Base-by-base conservation (phyloP, 2,329 filamentous ascomycete species). In the Fonsecaea pedrosoi region DNA sequence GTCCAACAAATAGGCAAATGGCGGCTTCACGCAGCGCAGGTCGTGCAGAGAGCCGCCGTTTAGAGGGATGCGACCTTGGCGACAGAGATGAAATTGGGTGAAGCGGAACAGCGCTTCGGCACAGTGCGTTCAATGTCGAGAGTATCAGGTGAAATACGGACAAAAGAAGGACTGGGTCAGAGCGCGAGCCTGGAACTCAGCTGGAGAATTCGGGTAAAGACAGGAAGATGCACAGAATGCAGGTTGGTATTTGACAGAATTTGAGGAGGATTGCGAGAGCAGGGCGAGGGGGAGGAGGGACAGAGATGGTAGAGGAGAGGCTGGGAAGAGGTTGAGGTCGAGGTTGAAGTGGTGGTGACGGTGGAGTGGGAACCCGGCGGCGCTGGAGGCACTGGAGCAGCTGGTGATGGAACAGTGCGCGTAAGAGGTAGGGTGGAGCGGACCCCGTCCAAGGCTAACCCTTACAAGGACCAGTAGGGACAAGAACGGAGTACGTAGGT, bases 161-260 rank as follows among this genome's bases (percentile, higher is more conserved):
- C 30, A 34, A 60, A 48, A 13, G 60, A 40, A 38, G 34, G 50
- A 37, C 50, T 48, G 18, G 45, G 25, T 12, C 4, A 25, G 45
- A 30, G 45, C 25, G 45, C 12, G 45, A 50, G 45, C 25, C 40
- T 45, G 40, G 40, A 18, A 45, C 40, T 45, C 40, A 45, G 40
- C 40, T 45, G n/a, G 45, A 30, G 9, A 50, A 30, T 50, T 45
- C 18, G 18, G 45, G 45, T 50, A 50, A 50, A 25, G 34, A 57
- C 30, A 60, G 42, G 8, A 61, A 25, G 45, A 12, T 50, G 45
- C 45, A 38, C 34, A 25, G 25, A 48, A 30, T n/a, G 54, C 48
- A 45, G 34, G 62, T 54, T 38, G 48, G 55, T 60, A 63, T 57
- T 63, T 67, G 60, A 56, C 60, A 63, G 65, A 61, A 21, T 64